These are phyloP conservation scores for Hygrophorus russula DNA, from an alignment of 768 basidiomycete genomes.

Conservation along the genomic window DNA sequence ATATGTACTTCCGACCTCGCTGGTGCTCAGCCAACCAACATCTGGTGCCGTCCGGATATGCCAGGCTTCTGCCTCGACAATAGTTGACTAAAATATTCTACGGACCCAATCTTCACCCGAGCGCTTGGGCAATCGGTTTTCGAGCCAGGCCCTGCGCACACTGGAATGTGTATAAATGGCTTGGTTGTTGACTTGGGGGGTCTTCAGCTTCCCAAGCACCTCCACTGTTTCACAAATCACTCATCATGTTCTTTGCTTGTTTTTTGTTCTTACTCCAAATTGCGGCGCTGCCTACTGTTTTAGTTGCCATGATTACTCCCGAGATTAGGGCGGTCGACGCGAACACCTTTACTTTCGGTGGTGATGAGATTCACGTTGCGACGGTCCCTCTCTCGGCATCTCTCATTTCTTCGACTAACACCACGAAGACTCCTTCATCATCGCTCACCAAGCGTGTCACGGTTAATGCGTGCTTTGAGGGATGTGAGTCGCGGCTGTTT, in stretches of 20 bases:
- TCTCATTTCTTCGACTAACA: background rate
- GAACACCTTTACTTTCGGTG: background rate
- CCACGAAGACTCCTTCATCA: background rate
- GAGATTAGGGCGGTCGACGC: background rate
- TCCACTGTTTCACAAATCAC: no score
- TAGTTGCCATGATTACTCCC: background rate
- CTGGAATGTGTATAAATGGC: no score
- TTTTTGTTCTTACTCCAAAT: background rate
- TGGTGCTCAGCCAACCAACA: background rate
- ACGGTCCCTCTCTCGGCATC: background rate
- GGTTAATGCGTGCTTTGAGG: background rate
- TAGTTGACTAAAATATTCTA: no score
- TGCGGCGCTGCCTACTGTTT: background rate
- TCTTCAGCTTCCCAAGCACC: no score
- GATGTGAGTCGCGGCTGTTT: background rate
- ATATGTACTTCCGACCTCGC: no score
- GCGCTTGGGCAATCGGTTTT: no score
- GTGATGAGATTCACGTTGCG: background rate
- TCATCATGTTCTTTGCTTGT: background rate
- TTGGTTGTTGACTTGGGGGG: no score
- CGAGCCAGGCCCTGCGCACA: no score
- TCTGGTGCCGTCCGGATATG: no score
- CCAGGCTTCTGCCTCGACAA: no score
- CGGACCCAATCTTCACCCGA: no score
- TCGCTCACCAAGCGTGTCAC: constrained; percentile 1